A percentile compares a stretch with the other conserved stretches of the same genome.
These are phyloP conservation scores for Baudoinia panamericana DNA, from an alignment of 495 filamentous ascomycete species.

Conservation along the genomic window DNA sequence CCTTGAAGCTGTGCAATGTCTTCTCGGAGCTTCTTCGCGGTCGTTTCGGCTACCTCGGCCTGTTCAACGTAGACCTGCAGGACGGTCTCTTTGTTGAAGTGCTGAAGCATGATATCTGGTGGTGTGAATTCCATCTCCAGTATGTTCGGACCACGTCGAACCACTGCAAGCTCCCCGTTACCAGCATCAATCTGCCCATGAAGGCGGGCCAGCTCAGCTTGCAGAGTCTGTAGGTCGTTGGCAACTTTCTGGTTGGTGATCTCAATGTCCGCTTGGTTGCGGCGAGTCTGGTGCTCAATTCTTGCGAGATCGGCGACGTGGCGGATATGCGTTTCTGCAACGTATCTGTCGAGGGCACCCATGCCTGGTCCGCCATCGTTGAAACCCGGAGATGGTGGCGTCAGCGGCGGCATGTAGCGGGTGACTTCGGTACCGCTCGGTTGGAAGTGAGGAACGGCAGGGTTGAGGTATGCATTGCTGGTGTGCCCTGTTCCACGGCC, in stretches of 20 bases:
- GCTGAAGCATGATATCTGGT: constrained; percentile 1
- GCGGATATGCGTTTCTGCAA: constrained; percentile 3
- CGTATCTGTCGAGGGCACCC: constrained; percentile 4
- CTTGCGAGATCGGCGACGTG: constrained; percentile 6
- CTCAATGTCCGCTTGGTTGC: neutral
- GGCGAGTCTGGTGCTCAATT: neutral
- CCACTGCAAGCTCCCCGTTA: constrained; percentile 1
- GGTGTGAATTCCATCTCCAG: neutral
- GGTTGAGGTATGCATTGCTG: constrained; percentile 12
- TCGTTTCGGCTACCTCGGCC: constrained; percentile 7
- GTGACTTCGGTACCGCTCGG: constrained; percentile 7
- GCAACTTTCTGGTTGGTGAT: neutral
- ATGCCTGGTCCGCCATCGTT: neutral
- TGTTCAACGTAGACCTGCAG: constrained; percentile 8
- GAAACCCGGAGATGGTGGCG: neutral
- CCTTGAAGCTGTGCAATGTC: neutral
- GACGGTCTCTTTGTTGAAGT: constrained; percentile 1
- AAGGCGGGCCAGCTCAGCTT: constrained; percentile 1
- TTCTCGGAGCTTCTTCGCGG: constrained; percentile 6
- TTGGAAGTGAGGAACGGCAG: constrained; percentile 3
- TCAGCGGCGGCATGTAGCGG: neutral
- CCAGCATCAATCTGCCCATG: neutral
- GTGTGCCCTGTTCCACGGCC: too few species aligned
- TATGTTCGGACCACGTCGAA: neutral
- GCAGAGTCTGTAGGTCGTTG: constrained; percentile 2